A percentile compares a stretch with the other conserved stretches of the same genome.
Evolutionary conservation across 768 basidiomycete species (phyloP).

Genomic region (Leccinum boreale): DNA sequence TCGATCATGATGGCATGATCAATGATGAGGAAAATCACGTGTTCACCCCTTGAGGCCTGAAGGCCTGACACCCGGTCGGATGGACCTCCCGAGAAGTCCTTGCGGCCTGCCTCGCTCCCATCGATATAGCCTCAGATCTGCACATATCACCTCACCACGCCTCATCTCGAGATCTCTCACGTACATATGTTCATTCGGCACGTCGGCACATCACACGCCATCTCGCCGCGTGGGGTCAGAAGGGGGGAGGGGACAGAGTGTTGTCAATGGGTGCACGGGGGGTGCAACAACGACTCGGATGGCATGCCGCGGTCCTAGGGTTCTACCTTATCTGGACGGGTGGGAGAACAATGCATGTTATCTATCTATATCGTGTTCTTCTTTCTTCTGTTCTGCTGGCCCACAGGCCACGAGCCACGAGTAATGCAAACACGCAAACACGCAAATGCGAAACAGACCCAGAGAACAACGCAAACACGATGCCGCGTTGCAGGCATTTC

Average conservation of each 20-base stretch:
- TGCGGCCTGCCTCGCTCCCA: neutral
- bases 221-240: neutral
- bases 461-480: neutral
- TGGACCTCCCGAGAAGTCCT: neutral
- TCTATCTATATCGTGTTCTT: slow-evolving; percentile 7
- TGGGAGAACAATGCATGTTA: neutral
- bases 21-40: neutral
- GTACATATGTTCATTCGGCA: neutral
- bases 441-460: neutral
- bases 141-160: too few species aligned
- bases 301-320: neutral
- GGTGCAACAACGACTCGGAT: neutral
- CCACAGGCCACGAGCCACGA: neutral
- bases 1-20: neutral
- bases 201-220: neutral
- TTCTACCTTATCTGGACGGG: neutral
- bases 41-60: neutral
- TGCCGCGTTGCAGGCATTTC: neutral
- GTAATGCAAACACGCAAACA: neutral
- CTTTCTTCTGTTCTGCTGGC: neutral
- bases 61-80: neutral
- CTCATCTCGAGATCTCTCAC: neutral
- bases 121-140: neutral
- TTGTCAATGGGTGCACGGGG: neutral
- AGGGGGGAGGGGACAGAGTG: neutral